Percentiles rank a stretch among this genome's conserved stretches.
Conservation (phyloP, 192 early-diverging fungal genomes). For the Endogone sp. region DNA sequence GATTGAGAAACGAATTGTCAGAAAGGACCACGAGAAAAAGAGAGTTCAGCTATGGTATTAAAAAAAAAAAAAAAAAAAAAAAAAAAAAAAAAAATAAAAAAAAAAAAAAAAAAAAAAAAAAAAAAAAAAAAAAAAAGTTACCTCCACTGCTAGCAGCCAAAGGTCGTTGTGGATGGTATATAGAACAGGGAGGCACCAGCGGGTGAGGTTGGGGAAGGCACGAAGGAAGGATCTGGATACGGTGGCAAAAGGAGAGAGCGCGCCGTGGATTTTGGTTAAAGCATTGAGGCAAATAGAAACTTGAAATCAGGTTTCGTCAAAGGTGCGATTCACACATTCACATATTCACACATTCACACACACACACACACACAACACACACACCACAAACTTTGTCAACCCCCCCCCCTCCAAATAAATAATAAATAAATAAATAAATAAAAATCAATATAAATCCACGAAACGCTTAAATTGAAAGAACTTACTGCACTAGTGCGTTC, state of each 20-base stretch:
- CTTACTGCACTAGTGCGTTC: conserved; percentile 40
- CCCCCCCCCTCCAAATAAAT: too few species aligned
- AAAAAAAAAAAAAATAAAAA: conserved; percentile 2
- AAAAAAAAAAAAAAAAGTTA: conserved; percentile 24
- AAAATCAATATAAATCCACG: too few species aligned
- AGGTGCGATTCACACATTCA: not conserved
- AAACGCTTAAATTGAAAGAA: not conserved
- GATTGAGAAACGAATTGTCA: conserved; percentile 1
- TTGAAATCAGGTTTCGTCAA: not conserved
- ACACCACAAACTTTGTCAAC: too few species aligned
- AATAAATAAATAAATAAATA: too few species aligned
- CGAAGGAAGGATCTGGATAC: conserved; percentile 43
- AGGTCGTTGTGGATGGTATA: conserved; percentile 60
- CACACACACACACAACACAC: too few species aligned
- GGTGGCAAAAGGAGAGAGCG: not conserved
- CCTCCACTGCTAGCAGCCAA: conserved; percentile 39
- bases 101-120: not conserved
- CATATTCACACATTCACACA: too few species aligned
- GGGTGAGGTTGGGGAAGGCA: conserved; percentile 36
- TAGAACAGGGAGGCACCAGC: conserved; percentile 60
- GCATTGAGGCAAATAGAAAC: too few species aligned
- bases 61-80: not conserved
- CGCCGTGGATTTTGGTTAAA: not conserved
- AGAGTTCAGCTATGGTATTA: too few species aligned
- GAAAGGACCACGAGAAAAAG: too few species aligned